Evolutionary conservation across 139 green algal genomes (phyloP), one percentile per base, ranked within the genome.

Genomic region (Coccomyxa sp.): DNA sequence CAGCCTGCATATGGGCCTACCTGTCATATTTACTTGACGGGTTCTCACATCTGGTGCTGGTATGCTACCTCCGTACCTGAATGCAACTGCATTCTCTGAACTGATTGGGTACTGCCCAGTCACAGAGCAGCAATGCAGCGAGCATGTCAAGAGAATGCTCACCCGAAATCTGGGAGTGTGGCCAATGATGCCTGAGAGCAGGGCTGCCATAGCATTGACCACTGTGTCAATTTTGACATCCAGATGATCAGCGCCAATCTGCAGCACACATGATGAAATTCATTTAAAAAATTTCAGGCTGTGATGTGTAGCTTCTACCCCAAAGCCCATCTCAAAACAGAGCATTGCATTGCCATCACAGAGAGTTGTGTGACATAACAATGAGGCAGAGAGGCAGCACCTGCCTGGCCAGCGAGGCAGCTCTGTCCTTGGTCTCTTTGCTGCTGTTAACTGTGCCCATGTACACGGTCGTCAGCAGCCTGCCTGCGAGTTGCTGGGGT

Each of bases 391-490:
- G 18, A 64, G 22, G 50, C 50, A 6, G 29, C 29, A 78, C 80
- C 79, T 90, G 73, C 22, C n/a, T 16, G 0, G 87, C 86, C 16
- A 96, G 82, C 29, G 33, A 27, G 24, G n/a, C 41, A 0, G 91
- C 84, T 0, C 91, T 73, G 8, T 79, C 70, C 35, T 88, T 78
- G 8, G 92, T 98, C 54, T 91, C 89, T 27, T 14, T 74, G 35
- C 82, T 91, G 84, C 91, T 97, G 88, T 98, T 98, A 18, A 91
- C 91, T 5, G 93, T 98, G 36, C 94, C 94, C 92, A 98, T 95
- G 87, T 98, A 99, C 0, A 96, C 87, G 7, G 92, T 98, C 22
- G 80, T 85, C n/a, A 99, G 91, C 18, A 99, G 69, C 10, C 90
- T 83, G 33, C 75, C 64, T 6, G 96, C 95, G 69, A 99, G 83